Conservation (phyloP, 140 eudicot species). For the Stevia rebaudiana region DNA sequence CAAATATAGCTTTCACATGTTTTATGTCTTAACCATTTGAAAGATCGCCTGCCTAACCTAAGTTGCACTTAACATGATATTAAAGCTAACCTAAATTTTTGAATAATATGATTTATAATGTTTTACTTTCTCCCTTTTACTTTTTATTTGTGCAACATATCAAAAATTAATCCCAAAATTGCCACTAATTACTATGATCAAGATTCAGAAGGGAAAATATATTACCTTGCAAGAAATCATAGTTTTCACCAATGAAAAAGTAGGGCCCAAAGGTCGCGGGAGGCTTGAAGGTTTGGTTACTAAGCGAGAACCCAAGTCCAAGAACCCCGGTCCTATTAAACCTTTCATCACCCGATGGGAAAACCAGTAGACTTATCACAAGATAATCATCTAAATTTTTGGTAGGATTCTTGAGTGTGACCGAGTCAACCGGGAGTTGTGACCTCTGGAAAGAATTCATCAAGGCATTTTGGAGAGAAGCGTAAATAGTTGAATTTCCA, state of each 20-base stretch:
- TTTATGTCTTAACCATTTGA: no score
- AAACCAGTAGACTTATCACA: constrained; percentile 40
- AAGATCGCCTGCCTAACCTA: no score
- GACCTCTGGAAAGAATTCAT: constrained; percentile 18
- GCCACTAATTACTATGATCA: background rate
- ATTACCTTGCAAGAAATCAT: constrained; percentile 57
- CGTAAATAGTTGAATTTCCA: constrained; percentile 40
- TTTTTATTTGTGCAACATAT: no score
- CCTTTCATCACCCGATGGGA: constrained; percentile 53
- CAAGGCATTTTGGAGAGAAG: constrained; percentile 33
- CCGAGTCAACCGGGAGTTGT: constrained; percentile 65
- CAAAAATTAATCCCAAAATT: background rate
- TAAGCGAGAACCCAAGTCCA: constrained; percentile 49
- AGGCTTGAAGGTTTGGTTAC: constrained; percentile 80
- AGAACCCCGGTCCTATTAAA: constrained; percentile 61
- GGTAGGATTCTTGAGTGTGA: constrained; percentile 51
- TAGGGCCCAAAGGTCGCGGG: constrained; percentile 53
- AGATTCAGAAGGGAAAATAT: background rate
- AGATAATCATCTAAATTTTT: constrained; percentile 54
- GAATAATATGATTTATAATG: background rate
- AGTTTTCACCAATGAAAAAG: constrained; percentile 45
- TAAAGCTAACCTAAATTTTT: background rate
- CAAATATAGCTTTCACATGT: no score
- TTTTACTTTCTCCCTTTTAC: background rate
- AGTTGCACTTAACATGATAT: no score